A percentile compares a stretch with the other conserved stretches of the same genome.
phyloP scores from a whole-genome alignment of 2,329 filamentous ascomycete genomes.

The Aspergillus costaricaensis region DNA sequence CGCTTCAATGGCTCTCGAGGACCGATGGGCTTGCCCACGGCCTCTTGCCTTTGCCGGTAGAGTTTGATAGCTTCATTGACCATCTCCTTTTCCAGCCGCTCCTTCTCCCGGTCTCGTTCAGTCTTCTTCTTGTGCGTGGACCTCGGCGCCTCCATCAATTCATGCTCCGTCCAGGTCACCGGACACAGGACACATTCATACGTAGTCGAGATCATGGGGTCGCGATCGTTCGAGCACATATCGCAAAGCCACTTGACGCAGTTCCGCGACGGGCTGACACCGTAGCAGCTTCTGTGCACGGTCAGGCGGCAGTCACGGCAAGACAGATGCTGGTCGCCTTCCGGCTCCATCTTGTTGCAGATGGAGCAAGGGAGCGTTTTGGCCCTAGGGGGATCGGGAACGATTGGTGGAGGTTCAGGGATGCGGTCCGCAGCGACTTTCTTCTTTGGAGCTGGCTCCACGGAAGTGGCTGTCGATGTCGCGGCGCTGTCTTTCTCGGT shows the following conservation, averaged over 20 bases:
- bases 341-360: conserved; percentile 72
- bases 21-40: conserved; percentile 76
- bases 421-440: conserved; percentile 61
- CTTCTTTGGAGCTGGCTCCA: conserved; percentile 60
- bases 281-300: conserved; percentile 90
- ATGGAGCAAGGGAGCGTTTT: conserved; percentile 81
- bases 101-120: conserved; percentile 87
- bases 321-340: conserved; percentile 70
- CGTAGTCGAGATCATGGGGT: conserved; percentile 85
- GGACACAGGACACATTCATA: conserved; percentile 95
- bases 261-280: conserved; percentile 69
- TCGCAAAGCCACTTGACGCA: conserved; percentile 90
- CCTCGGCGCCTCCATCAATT: conserved; percentile 82
- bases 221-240: conserved; percentile 93
- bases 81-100: conserved; percentile 80
- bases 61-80: conserved; percentile 76
- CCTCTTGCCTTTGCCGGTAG: conserved; percentile 79
- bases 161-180: conserved; percentile 75
- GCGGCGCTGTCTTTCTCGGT: conserved; percentile 54
- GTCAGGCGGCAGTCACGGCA: conserved; percentile 89
- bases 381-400: conserved; percentile 77
- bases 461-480: conserved; percentile 47
- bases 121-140: conserved; percentile 82
- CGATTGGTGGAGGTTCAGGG: conserved; percentile 59
- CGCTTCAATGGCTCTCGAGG: conserved; percentile 91